Percentiles rank a stretch among this genome's conserved stretches.
Conservation (phyloP, 2,329 filamentous ascomycete species). For the Didymella segeticola region DNA sequence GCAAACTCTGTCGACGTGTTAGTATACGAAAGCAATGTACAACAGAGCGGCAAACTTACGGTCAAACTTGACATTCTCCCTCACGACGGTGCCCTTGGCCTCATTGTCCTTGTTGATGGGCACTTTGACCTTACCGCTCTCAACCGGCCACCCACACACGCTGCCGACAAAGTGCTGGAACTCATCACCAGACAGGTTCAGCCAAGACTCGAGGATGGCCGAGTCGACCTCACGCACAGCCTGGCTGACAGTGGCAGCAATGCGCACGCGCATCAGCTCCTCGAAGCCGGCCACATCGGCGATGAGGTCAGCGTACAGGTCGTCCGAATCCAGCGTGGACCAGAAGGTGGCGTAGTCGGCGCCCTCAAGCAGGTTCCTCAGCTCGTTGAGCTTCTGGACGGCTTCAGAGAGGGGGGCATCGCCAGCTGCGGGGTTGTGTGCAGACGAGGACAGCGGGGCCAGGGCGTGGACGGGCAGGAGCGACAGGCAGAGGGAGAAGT, state of each 20-base stretch:
- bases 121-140: slow-evolving; percentile 71
- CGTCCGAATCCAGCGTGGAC: slow-evolving; percentile 89
- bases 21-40: slow-evolving; percentile 7
- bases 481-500: slow-evolving; percentile 93
- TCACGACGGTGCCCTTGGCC: slow-evolving; percentile 92
- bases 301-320: slow-evolving; percentile 93
- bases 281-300: slow-evolving; percentile 96
- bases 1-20: slow-evolving; percentile 40
- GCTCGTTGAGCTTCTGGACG: slow-evolving; percentile 81
- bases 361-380: slow-evolving; percentile 87
- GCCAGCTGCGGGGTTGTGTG: slow-evolving; percentile 61
- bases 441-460: slow-evolving; percentile 61
- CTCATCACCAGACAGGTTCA: slow-evolving; percentile 55
- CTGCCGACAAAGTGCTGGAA: slow-evolving; percentile 59
- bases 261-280: slow-evolving; percentile 87
- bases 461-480: slow-evolving; percentile 87
- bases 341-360: slow-evolving; percentile 94
- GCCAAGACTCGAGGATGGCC: slow-evolving; percentile 57
- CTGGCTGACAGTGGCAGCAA: slow-evolving; percentile 85
- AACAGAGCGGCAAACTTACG: slow-evolving; percentile 52
- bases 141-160: slow-evolving; percentile 81
- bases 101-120: slow-evolving; percentile 90
- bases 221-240: slow-evolving; percentile 76
- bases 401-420: slow-evolving; percentile 82
- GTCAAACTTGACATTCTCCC: slow-evolving; percentile 92